Conservation (phyloP, 257 asterid genomes). For the Nemophila menziesii region DNA sequence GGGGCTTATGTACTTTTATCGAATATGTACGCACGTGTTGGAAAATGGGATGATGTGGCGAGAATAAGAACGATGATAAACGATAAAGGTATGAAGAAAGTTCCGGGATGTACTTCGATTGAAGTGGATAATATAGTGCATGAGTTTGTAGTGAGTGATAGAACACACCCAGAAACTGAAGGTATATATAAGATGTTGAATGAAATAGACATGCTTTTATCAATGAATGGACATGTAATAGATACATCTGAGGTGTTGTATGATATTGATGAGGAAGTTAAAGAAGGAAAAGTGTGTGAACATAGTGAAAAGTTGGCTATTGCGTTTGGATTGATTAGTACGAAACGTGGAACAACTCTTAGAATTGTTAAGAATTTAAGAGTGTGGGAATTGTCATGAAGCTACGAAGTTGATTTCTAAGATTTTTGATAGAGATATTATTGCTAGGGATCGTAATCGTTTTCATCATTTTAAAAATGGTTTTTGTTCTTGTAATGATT, state of each 20-base stretch:
- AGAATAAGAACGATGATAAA: slow-evolving; percentile 15
- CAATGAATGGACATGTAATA: slow-evolving; percentile 15
- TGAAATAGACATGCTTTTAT: slow-evolving; percentile 16
- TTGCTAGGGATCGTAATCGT: slow-evolving; percentile 23
- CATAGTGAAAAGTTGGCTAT: slow-evolving; percentile 25
- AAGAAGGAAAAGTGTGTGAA: slow-evolving; percentile 13
- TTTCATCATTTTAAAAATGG: slow-evolving; percentile 29
- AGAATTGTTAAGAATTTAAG: slow-evolving; percentile 23
- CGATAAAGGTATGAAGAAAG: slow-evolving; percentile 18
- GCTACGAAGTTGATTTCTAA: slow-evolving; percentile 22
- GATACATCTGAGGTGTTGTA: slow-evolving; percentile 16
- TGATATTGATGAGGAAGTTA: slow-evolving; percentile 15
- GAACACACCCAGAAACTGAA: slow-evolving; percentile 14
- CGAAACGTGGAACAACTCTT: slow-evolving; percentile 23
- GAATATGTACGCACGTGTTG: slow-evolving; percentile 22
- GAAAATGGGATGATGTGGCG: slow-evolving; percentile 24
- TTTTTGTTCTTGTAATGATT: slow-evolving; percentile 23
- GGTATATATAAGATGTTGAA: slow-evolving; percentile 17
- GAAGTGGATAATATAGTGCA: slow-evolving; percentile 18
- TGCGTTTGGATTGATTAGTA: slow-evolving; percentile 22
- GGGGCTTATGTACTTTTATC: slow-evolving; percentile 23
- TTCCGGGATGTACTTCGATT: slow-evolving; percentile 22
- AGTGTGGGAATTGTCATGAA: slow-evolving; percentile 17
- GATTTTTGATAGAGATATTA: slow-evolving; percentile 20
- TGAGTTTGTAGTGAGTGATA: slow-evolving; percentile 23